Conservation (phyloP, 2,329 filamentous ascomycete genomes). For the Scopulariopsis brevicaulis region DNA sequence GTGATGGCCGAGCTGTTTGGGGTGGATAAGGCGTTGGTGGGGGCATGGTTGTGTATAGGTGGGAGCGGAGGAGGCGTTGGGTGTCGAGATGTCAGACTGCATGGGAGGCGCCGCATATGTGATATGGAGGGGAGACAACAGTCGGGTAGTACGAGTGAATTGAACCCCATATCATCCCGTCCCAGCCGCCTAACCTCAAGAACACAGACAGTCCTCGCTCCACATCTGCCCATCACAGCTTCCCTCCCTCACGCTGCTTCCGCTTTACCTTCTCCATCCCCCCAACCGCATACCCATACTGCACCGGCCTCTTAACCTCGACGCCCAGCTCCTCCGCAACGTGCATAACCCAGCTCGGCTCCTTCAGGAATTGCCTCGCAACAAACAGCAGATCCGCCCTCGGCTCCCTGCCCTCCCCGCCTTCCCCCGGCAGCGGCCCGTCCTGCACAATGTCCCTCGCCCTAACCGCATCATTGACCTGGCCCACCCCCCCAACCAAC, state of each 20-base stretch:
- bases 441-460: conserved; percentile 48
- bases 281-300: conserved; percentile 34
- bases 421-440: conserved; percentile 14
- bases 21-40: no score
- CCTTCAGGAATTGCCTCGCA: conserved; percentile 69
- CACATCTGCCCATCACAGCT: neutral
- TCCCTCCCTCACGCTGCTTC: neutral
- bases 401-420: conserved; percentile 23
- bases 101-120: no score
- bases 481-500: conserved; percentile 63
- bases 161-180: neutral
- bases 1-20: neutral
- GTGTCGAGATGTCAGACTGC: no score
- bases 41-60: neutral
- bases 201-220: neutral
- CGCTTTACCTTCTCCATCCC: neutral
- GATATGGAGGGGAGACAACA: neutral
- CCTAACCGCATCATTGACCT: conserved; percentile 57
- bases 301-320: conserved; percentile 59
- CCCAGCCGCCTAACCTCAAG: neutral
- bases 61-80: no score
- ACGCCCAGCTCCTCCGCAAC: conserved; percentile 64
- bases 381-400: conserved; percentile 59
- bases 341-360: conserved; percentile 66
- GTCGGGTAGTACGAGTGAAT: neutral